These are phyloP conservation scores for Coemansia sp. DNA, from an alignment of 192 early-diverging fungal genomes.

Conservation along the genomic window DNA sequence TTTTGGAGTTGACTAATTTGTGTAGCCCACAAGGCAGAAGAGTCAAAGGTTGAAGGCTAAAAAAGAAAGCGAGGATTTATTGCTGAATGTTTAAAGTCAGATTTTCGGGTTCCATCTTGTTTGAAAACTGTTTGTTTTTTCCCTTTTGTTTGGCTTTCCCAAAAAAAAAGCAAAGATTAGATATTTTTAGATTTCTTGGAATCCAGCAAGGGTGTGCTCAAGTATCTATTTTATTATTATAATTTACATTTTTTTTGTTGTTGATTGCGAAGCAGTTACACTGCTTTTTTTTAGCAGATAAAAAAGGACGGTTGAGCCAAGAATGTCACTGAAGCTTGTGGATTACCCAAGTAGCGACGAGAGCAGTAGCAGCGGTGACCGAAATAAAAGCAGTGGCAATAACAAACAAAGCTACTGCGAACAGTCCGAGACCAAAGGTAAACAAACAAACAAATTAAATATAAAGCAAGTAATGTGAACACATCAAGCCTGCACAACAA, in stretches of 20 bases:
- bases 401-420: constrained; percentile 16
- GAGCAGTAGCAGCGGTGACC: constrained; percentile 24
- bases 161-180: no score
- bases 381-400: constrained; percentile 3
- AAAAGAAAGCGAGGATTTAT: not conserved
- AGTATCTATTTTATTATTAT: no score
- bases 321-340: constrained; percentile 35
- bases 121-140: no score
- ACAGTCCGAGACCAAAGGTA: constrained; percentile 12
- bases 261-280: not conserved
- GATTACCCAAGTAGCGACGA: constrained; percentile 47
- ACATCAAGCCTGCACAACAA: no score
- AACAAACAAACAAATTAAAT: constrained; percentile 1
- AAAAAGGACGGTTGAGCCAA: not conserved
- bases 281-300: not conserved
- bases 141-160: no score
- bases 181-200: not conserved
- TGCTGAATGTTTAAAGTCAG: not conserved
- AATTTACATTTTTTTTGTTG: not conserved
- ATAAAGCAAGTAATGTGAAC: not conserved
- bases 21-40: not conserved
- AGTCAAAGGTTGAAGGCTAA: not conserved
- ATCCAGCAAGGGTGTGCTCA: no score
- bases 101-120: no score
- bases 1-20: no score